These are phyloP conservation scores for Tremella mesenterica DNA, from an alignment of 768 basidiomycete species.

Conservation along the genomic window DNA sequence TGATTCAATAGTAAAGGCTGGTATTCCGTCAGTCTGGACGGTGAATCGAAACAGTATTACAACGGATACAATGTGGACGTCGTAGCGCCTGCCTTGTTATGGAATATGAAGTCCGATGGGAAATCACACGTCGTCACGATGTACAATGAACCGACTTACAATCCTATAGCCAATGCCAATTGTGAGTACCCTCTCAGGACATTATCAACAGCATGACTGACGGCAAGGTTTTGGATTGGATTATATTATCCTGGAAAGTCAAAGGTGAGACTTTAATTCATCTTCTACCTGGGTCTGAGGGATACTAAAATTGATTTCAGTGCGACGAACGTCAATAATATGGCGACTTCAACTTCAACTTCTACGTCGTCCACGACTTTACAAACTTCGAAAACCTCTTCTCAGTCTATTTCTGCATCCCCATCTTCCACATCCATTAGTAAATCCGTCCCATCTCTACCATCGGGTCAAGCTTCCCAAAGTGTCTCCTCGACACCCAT, in stretches of 20 bases:
- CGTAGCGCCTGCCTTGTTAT: neutral
- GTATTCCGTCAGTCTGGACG: neutral
- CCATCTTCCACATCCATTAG: neutral
- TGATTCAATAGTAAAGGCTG: neutral
- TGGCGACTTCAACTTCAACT: neutral
- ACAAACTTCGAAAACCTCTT: neutral
- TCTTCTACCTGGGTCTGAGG: neutral
- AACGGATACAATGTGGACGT: neutral
- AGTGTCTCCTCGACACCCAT: neutral
- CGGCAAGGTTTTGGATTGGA: neutral
- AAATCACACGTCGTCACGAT: neutral
- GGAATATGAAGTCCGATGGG: neutral
- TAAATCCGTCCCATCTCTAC: neutral
- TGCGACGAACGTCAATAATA: neutral
- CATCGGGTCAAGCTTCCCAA: neutral
- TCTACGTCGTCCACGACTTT: neutral
- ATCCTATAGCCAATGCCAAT: neutral
- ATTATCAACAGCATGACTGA: neutral
- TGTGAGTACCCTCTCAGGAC: neutral
- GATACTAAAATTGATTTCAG: neutral
- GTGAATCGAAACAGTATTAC: neutral
- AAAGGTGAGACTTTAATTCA: neutral
- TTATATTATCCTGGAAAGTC: neutral
- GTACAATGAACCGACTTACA: neutral
- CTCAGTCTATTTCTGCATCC: neutral